Base-by-base conservation (phyloP, 2,329 filamentous ascomycete species). In the Colletotrichum sp. region DNA sequence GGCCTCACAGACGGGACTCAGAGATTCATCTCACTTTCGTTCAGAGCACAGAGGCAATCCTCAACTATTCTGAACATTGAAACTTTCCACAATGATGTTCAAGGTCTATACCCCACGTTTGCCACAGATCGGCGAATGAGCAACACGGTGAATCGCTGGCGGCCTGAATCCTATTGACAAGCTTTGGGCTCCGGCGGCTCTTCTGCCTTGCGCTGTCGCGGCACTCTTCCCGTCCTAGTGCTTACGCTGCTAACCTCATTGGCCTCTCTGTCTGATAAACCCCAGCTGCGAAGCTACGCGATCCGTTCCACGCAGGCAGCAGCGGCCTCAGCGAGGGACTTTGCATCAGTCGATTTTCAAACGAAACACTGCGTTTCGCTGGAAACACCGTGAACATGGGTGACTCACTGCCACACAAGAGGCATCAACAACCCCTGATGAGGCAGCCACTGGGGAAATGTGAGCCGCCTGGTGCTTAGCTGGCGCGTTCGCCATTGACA, bases 341-440 rank as follows among this genome's bases (percentile, higher is more conserved):
- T 59, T 59, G 34, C 57, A 18, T 14, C 26, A 13, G n/a, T 66
- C 48, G 39, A 21, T 7, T 18, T 43, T 18, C n/a, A 39, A n/a
- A 8, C 12, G 59, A 34, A 63, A 63, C 18, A 14, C 21, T 14
- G 48, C 12, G 14, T 68, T 26, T 39, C 7, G 21, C 67, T 26
- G 7, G 8, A 55, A 67, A 12, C 12, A 57, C 63, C 63, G 39
- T 59, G 73, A 18, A 67, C 57, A 48, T 14, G 36, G 61, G 64
- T 74, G 74, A 74, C 48, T 76, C 74, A 76, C 64, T 14, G 61
- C 57, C 57, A 43, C 64, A 36, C 34, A 4, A 59, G n/a, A 52
- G 48, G 68, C 61, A 60, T 66, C 32, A 21, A 68, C 10, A 21
- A 21, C 18, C 64, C 39, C 26, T 60, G 43, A 10, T 28, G 57